Conservation (phyloP, 2,329 filamentous ascomycete genomes). For the Penicillium sp. region DNA sequence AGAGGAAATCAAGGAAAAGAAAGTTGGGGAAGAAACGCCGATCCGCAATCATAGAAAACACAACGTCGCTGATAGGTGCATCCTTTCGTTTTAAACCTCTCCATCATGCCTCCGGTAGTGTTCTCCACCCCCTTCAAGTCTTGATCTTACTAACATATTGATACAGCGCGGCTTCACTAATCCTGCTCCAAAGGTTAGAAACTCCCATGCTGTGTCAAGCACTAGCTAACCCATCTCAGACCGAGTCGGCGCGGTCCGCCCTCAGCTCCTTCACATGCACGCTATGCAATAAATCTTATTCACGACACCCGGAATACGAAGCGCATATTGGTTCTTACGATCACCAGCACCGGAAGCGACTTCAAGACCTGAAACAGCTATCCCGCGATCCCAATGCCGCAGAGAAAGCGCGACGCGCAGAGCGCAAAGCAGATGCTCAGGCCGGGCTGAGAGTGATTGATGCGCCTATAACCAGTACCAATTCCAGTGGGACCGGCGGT, state of each 20-base stretch:
- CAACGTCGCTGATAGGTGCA: constrained; percentile 16
- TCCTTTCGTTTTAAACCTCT: background rate
- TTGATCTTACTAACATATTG: background rate
- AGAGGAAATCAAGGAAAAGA: background rate
- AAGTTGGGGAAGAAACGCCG: constrained; percentile 15
- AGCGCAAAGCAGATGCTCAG: constrained; percentile 45
- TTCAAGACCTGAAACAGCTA: constrained; percentile 48
- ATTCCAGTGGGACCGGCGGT: constrained; percentile 15
- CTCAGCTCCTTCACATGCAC: constrained; percentile 79
- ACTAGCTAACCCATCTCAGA: constrained; percentile 33
- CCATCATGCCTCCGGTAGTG: constrained; percentile 37
- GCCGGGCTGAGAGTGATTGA: constrained; percentile 40
- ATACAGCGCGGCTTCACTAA: constrained; percentile 49
- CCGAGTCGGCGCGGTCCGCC: constrained; percentile 69
- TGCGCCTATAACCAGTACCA: constrained; percentile 26
- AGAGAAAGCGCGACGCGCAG: constrained; percentile 43
- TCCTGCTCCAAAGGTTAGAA: constrained; percentile 45
- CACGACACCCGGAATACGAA: constrained; percentile 93
- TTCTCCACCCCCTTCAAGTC: background rate
- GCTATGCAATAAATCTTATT: constrained; percentile 91
- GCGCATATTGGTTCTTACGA: constrained; percentile 93
- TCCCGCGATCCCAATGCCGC: constrained; percentile 45
- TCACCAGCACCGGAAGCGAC: constrained; percentile 82
- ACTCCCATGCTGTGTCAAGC: background rate
- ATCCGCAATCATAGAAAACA: constrained; percentile 13